Evolutionary conservation across 2,329 filamentous ascomycete genomes (phyloP).

Genomic region (Achaetomium macrosporum): DNA sequence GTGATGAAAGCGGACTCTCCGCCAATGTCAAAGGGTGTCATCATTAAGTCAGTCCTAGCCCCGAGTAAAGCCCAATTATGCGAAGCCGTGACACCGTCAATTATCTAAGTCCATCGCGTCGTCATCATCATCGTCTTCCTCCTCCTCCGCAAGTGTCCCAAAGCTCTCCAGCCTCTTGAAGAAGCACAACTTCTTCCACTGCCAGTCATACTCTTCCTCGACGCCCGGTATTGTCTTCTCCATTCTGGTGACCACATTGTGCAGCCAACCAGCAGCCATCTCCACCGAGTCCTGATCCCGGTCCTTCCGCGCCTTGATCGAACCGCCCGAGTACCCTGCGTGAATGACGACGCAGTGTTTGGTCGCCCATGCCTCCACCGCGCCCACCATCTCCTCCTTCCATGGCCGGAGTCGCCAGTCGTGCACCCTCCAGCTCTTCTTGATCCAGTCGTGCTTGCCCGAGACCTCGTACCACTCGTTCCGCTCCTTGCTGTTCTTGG

Average conservation of each 20-base stretch:
- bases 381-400: neutral
- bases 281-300: neutral
- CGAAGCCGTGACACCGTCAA: neutral
- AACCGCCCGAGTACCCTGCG: neutral
- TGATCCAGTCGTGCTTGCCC: neutral
- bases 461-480: neutral
- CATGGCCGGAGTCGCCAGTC: conserved; percentile 1
- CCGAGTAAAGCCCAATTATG: neutral
- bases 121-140: neutral
- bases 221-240: neutral
- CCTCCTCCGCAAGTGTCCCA: neutral
- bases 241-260: neutral
- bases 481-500: neutral
- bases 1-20: too few relatives aligned
- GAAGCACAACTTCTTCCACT: neutral
- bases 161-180: neutral
- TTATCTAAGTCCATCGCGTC: neutral
- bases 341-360: neutral
- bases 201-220: neutral
- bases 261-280: conserved; percentile 1
- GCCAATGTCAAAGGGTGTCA: too few relatives aligned
- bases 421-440: neutral
- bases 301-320: neutral
- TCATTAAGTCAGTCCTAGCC: neutral
- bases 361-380: neutral